Evolutionary conservation across 139 green algal genomes (phyloP), one percentile per base, ranked within the genome.

Genomic region (Micromonas commoda): DNA sequence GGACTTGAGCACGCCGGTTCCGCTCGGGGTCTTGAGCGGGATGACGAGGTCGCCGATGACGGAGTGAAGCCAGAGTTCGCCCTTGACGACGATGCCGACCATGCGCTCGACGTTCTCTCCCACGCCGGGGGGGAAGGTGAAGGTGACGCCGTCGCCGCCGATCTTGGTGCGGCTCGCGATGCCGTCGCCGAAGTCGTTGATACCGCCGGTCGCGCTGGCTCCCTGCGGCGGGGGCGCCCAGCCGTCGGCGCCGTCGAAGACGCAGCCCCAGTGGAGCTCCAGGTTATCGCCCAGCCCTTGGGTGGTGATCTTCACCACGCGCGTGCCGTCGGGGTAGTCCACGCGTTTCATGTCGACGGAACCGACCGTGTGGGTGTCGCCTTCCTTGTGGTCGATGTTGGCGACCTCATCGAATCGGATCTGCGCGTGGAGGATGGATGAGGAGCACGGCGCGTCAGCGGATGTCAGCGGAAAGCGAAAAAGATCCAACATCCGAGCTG

Each of bases 31-130:
- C 20, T n/a, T 34, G 35, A 64, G 28, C 35, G 71, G 71, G 20
- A 61, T 35, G 4, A 16, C 19, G 63, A 76, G 6, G 26, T 76
- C 76, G 13, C 76, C 76, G 65, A 69, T 52, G 13, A 69, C 65
- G 24, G 65, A 64, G 76, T 76, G 76, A 39, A 73, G 2, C 76
- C 76, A 81, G 6, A 54, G 9, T 21, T 81, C 76, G 65, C 64
- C 76, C 13, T n/a, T 54, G 64, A 76, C 63, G 29, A 74, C 29
- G 54, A 80, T 80, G 23, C 61, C 75, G 3, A 75, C 61, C 32
- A 80, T 73, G 9, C 19, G 21, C 33, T 29, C 53, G 39, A 69
- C 71, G 2, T 69, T 28, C 4, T 68, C 71, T 19, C 33, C 53
- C 13, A 68, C 60, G 45, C 16, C 45, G 45, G 45, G 45, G 9